Percentiles rank a stretch among this genome's conserved stretches.
Evolutionary conservation across 805 yeast genomes (phyloP).

Genomic region (Saccharomycopsis fermentans): DNA sequence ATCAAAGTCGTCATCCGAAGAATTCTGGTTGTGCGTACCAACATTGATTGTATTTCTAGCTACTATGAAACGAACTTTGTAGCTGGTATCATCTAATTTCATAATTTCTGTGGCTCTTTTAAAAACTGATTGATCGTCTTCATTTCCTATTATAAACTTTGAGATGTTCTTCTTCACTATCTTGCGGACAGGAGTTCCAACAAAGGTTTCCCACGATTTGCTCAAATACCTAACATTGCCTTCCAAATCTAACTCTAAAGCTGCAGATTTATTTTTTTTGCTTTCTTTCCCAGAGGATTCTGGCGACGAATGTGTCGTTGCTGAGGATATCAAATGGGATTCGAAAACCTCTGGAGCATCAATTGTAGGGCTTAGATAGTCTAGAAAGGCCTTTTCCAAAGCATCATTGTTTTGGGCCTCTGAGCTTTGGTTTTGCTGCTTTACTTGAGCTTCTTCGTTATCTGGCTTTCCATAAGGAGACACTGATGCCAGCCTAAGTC

Average conservation of each 20-base stretch:
- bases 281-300: constrained; percentile 30
- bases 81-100: constrained; percentile 65
- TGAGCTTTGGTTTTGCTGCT: neutral
- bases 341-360: neutral
- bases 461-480: constrained; percentile 9
- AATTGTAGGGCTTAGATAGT: constrained; percentile 4
- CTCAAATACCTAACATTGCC: constrained; percentile 70
- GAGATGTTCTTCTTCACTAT: constrained; percentile 49
- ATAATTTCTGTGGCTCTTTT: constrained; percentile 59
- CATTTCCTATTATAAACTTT: constrained; percentile 53
- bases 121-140: constrained; percentile 58
- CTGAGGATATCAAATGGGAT: neutral
- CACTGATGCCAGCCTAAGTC: constrained; percentile 11
- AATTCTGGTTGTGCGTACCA: neutral
- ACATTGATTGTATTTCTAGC: constrained; percentile 25
- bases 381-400: neutral
- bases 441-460: neutral
- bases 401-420: neutral
- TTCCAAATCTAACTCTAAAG: constrained; percentile 73
- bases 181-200: constrained; percentile 53
- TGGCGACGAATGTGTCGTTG: constrained; percentile 1
- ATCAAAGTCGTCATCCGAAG: constrained; percentile 8
- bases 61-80: constrained; percentile 63
- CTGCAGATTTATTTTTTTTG: constrained; percentile 62
- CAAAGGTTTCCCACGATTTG: constrained; percentile 67